Base-by-base conservation (phyloP, 805 yeast species). In the Metschnikowia kofuensis region DNA sequence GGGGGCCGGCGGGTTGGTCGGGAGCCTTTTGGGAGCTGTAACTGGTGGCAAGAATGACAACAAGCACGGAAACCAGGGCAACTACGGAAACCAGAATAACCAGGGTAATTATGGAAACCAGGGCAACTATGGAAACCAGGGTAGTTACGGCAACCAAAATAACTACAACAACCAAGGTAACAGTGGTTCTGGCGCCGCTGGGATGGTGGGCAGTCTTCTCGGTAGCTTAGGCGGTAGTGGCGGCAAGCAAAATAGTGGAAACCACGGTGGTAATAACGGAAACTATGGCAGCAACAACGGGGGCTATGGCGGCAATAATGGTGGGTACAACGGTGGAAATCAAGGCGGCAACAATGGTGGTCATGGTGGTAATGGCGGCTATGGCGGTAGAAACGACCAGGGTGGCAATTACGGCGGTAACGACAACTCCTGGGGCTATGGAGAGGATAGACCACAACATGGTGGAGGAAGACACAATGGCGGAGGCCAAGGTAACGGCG, bases 21-120 rank as follows among this genome's bases (percentile, higher is more conserved):
- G 55, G 7, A 45, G 52, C n/a, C 42, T 53, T 16, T 38, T 51
- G 38, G 48, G 55, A 38, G 53, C 53, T 13, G 50, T 49, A 16
- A 40, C 54, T 16, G 40, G 49, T 14, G 49, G 36, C 2, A 14
- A 14, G 9, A 34, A 30, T 5, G 12, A 30, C 32, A 30, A 62
- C 32, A 30, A 62, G 30, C 57, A 62, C 15, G 42, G 45, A 21
- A 51, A 51, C 48, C 75, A 72, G 60, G 54, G 50, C 34, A 14
- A 37, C 38, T 28, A 36, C 32, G 35, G 44, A 21, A 45, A 40
- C 41, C 41, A 40, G 9, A 44, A 44, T 9, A 42, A 35, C 37
- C 39, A 45, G 61, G 78, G 79, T 60, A 66, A 63, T 48, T 68
- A 76, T 15, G 43, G 44, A n/a, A 54, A 30, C 32, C 32, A 30